Conservation (phyloP, 768 basidiomycete species). For the Austroboletus eburneus region DNA sequence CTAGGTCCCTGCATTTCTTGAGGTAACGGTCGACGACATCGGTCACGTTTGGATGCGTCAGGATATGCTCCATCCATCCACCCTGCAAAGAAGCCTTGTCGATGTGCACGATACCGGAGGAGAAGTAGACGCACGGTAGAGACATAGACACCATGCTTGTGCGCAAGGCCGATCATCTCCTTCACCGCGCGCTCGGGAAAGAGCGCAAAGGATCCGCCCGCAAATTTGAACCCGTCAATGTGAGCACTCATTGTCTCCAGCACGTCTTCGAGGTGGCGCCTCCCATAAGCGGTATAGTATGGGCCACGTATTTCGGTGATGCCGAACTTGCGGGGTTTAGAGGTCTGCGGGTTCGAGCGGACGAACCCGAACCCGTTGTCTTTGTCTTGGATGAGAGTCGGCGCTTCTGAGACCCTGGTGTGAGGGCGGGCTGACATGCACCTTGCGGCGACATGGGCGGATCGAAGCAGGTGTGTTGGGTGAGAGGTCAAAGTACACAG, state of each 20-base stretch:
- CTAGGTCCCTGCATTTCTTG: slow-evolving; percentile 10
- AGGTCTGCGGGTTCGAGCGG: slow-evolving; percentile 25
- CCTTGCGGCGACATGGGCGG: neutral
- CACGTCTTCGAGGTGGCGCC: slow-evolving; percentile 39
- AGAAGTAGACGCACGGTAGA: slow-evolving; percentile 35
- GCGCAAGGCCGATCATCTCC: slow-evolving; percentile 37
- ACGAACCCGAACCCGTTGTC: slow-evolving; percentile 13
- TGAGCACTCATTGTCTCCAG: slow-evolving; percentile 40
- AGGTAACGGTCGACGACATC: slow-evolving; percentile 13
- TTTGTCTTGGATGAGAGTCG: slow-evolving; percentile 9
- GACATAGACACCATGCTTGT: slow-evolving; percentile 39
- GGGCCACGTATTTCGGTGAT: slow-evolving; percentile 44
- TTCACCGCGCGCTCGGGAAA: slow-evolving; percentile 39
- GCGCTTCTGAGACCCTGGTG: neutral
- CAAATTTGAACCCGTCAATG: slow-evolving; percentile 45
- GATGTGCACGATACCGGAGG: neutral
- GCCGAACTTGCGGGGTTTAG: slow-evolving; percentile 36
- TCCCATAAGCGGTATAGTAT: slow-evolving; percentile 40
- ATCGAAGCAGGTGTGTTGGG: neutral
- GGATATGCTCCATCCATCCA: slow-evolving; percentile 15
- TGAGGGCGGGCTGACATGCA: neutral
- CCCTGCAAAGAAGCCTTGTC: neutral
- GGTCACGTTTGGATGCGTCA: slow-evolving; percentile 5
- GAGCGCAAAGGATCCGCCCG: slow-evolving; percentile 40
- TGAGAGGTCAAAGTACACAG: neutral